A percentile compares a stretch with the other conserved stretches of the same genome.
Conservation (phyloP, 2,329 filamentous ascomycete species). For the Chaetomiaceae sp. region DNA sequence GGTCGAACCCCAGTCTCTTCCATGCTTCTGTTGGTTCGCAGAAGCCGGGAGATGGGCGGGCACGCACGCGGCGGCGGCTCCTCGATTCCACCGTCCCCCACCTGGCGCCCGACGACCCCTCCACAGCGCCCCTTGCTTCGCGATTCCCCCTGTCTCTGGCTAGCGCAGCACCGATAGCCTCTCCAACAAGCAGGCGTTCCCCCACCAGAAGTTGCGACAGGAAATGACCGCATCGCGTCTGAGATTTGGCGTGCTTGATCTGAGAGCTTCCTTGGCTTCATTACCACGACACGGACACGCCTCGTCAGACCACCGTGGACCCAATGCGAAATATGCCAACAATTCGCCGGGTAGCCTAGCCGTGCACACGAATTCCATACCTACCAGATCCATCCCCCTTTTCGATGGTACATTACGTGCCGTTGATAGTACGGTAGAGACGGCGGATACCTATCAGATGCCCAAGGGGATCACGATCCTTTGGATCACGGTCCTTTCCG, state of each 20-base stretch:
- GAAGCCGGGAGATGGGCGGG: conserved; percentile 2
- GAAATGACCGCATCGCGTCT: conserved; percentile 16
- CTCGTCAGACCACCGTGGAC: conserved; percentile 9
- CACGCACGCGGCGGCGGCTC: conserved; percentile 4
- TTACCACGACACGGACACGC: not conserved
- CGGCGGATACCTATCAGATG: no score
- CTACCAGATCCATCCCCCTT: not conserved
- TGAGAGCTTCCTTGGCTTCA: not conserved
- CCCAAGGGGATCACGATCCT: no score
- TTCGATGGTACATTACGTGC: no score
- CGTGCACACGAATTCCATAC: not conserved
- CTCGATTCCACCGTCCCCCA: conserved; percentile 7
- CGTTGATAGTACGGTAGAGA: no score
- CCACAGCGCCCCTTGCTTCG: not conserved
- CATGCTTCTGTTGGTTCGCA: not conserved
- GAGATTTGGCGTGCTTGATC: not conserved
- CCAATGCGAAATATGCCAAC: conserved; percentile 6
- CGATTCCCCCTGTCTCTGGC: not conserved
- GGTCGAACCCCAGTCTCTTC: not conserved
- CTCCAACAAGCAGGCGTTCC: conserved; percentile 1
- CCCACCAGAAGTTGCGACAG: conserved; percentile 2
- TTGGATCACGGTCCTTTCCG: no score
- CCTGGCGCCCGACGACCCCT: not conserved
- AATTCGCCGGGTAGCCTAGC: not conserved
- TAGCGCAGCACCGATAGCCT: conserved; percentile 2